phyloP scores from a whole-genome alignment of 2,329 filamentous ascomycete genomes.

The Tolypocladium sp. region DNA sequence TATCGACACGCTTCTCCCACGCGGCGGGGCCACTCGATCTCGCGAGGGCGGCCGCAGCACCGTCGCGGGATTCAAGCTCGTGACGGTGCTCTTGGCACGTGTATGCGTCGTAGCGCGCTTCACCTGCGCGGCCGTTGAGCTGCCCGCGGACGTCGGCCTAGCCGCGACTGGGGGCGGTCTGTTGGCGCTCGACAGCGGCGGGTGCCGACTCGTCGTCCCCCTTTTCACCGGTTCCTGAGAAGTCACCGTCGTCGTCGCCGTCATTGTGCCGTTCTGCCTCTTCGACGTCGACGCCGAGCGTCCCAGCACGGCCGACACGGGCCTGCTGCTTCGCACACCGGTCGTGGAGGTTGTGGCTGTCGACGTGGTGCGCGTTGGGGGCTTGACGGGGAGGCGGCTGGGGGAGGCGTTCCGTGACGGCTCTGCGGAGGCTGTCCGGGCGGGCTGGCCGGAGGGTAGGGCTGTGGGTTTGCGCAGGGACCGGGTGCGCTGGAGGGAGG shows the following conservation, averaged over 20 bases:
- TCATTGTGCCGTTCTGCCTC: neutral
- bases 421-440: constrained; percentile 4
- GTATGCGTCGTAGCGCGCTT: constrained; percentile 14
- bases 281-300: constrained; percentile 13
- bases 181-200: constrained; percentile 22
- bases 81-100: constrained; percentile 23
- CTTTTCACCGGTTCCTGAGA: constrained; percentile 6
- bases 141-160: constrained; percentile 20
- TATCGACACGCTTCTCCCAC: constrained; percentile 9
- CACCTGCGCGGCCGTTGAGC: constrained; percentile 10
- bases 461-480: constrained; percentile 31
- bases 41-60: constrained; percentile 20
- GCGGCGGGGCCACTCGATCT: constrained; percentile 3
- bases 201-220: constrained; percentile 19
- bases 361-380: constrained; percentile 23
- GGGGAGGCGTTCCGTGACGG: constrained; percentile 32
- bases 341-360: neutral
- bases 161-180: constrained; percentile 14
- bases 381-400: constrained; percentile 41
- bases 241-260: neutral
- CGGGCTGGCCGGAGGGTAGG: constrained; percentile 2
- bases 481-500: constrained; percentile 35
- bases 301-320: constrained; percentile 4
- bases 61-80: constrained; percentile 14
- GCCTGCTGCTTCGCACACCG: constrained; percentile 4